Evolutionary conservation across 2,329 filamentous ascomycete genomes (phyloP), one percentile per base, ranked within the genome.

Genomic region (Xylogone sp.): DNA sequence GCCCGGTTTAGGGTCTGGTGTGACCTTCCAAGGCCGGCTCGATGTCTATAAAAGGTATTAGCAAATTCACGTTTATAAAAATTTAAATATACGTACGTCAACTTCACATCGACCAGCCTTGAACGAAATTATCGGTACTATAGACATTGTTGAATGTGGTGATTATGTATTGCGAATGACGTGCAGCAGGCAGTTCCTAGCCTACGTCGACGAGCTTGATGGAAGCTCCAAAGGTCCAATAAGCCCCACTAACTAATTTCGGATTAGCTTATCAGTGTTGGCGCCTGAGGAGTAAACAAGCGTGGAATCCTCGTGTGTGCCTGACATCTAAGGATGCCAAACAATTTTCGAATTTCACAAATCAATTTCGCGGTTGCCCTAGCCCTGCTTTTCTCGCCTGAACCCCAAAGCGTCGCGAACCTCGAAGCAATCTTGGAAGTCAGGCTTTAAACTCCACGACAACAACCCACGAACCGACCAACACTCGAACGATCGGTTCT

Each of bases 61-160:
- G 51, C 44, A 45, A 45, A 13, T 10, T 29, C 44, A 21, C 12
- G 18, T 19, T 22, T 21, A 12, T 19, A 12, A 43, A 20, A 62
- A 53, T 56, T 60, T 56, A 21, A 44, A 58, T 60, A 43, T 53
- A 77, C 87, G 67, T 75, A 96, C 91, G 69, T 92, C 86, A 55
- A 93, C 69, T 49, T 94, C 85, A 74, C 93, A 97, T 69, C 82
- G 83, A 70, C 93, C 93, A 58, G 93, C 93, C 79, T 96, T 97
- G 81, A 97, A 97, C 16, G 91, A 96, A 69, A 97, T 92, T 66
- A 96, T 81, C 27, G 93, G 91, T 60, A 79, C 70, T 71, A 90
- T 84, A 56, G 92, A 90, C 91, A 96, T 97, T 58, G 55, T 75
- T 60, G 48, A 54, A 45, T 57, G 42, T 50, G 51, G 46, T 53